A percentile compares a stretch with the other conserved stretches of the same genome.
phyloP scores from a whole-genome alignment of 768 basidiomycete genomes.

The Leccinum truebloodii region DNA sequence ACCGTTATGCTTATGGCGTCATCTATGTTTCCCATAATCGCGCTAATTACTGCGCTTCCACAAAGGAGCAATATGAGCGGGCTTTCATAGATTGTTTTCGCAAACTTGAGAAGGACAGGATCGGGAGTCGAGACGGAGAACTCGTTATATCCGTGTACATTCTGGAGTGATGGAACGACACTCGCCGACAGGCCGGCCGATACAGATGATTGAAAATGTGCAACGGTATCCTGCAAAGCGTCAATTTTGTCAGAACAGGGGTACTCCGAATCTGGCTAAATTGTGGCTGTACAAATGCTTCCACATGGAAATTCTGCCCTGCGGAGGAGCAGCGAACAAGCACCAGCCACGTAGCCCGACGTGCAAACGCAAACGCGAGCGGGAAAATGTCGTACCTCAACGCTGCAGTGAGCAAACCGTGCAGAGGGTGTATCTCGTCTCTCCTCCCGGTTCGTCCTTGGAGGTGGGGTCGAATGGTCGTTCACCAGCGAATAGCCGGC shows the following conservation, averaged over 20 bases:
- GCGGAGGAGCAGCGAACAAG: neutral
- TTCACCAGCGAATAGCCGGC: slow-evolving; percentile 39
- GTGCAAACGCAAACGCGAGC: neutral
- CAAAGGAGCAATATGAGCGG: slow-evolving; percentile 89
- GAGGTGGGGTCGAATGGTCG: slow-evolving; percentile 12
- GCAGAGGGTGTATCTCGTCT: slow-evolving; percentile 59
- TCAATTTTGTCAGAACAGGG: slow-evolving; percentile 10
- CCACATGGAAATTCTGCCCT: slow-evolving; percentile 3
- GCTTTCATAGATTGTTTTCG: slow-evolving; percentile 93
- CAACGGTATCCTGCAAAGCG: slow-evolving; percentile 64
- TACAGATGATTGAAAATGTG: slow-evolving; percentile 65
- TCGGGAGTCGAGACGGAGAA: slow-evolving; percentile 86
- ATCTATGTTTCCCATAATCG: slow-evolving; percentile 92
- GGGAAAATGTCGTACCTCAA: slow-evolving; percentile 49
- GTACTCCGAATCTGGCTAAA: slow-evolving; percentile 8
- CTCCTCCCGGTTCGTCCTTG: slow-evolving; percentile 31
- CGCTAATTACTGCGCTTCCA: slow-evolving; percentile 87
- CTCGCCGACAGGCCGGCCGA: slow-evolving; percentile 61
- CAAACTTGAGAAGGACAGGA: slow-evolving; percentile 82
- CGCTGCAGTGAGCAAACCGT: slow-evolving; percentile 63
- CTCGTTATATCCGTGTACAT: slow-evolving; percentile 87
- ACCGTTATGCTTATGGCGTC: slow-evolving; percentile 93
- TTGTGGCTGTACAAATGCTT: slow-evolving; percentile 11
- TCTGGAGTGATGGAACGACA: slow-evolving; percentile 63
- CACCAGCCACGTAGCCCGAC: slow-evolving; percentile 1